phyloP scores from a whole-genome alignment of 2,329 filamentous ascomycete species.

The Hypoxylon rubiginosum region DNA sequence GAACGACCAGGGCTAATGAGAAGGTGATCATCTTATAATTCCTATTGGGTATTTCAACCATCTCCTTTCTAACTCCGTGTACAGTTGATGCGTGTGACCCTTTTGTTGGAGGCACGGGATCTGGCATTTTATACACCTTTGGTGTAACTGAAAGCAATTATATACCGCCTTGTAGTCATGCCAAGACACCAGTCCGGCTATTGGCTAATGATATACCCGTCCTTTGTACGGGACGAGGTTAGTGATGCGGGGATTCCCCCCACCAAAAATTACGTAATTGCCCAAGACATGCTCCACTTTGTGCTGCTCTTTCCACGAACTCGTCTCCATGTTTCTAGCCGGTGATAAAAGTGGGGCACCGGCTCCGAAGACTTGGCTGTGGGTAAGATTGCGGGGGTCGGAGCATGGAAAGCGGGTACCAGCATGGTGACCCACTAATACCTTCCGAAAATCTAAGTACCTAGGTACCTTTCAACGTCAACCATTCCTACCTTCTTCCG shows the following conservation, averaged over 20 bases:
- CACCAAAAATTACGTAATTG: too few relatives aligned
- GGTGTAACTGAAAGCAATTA: neutral
- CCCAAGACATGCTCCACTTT: neutral
- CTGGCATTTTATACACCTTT: neutral
- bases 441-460: too few relatives aligned
- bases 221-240: neutral
- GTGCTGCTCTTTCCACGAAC: neutral
- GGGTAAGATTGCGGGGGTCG: neutral
- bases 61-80: constrained; percentile 1
- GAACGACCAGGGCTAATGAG: constrained; percentile 32
- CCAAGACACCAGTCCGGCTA: neutral
- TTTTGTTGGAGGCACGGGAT: constrained; percentile 1
- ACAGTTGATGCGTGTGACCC: neutral
- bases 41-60: neutral
- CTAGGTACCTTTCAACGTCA: neutral
- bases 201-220: neutral
- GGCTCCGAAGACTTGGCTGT: neutral
- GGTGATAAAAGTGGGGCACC: neutral
- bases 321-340: neutral
- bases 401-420: neutral
- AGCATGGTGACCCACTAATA: too few relatives aligned
- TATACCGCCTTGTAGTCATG: neutral
- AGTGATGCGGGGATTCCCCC: neutral
- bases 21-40: constrained; percentile 42
- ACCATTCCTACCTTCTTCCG: neutral